Evolutionary conservation across 2,329 filamentous ascomycete species (phyloP), one percentile per base, ranked within the genome.

Genomic region (Aspergillus latus): DNA sequence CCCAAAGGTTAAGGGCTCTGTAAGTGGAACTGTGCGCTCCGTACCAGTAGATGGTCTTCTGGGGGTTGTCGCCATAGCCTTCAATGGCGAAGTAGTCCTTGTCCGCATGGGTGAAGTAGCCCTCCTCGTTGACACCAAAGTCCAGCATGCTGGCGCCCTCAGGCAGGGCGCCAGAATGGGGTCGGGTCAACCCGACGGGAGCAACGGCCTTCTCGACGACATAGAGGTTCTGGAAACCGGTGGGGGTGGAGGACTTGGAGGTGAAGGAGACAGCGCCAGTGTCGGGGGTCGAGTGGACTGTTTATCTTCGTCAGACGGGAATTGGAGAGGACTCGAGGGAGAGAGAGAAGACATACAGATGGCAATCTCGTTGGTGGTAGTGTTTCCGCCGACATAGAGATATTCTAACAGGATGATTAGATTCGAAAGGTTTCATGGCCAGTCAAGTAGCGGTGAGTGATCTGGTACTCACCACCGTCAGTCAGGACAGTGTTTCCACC

Each of bases 181-280:
- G 68, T 4, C 54, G 3, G 7, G 68, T 70, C 51, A 70, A 32
- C 9, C 54, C 58, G 9, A 68, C 52, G 39, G 65, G 62, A 11
- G 47, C 11, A 39, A 66, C 64, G 9, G 45, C 30, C 46, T 68
- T 44, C 42, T 67, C 62, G 15, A 69, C 48, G 28, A 69, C 54
- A 54, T 64, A 69, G 9, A 69, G 60, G 63, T 52, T 67, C 58
- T 69, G 67, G 60, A 63, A 69, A 49, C 59, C 67, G 5, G 66
- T 69, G 8, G 66, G 66, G 34, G 60, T 58, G 13, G 49, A 50
- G 45, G 56, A 8, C 57, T 65, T 49, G 30, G 64, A 59, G 37
- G 65, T 67, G 64, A 62, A 69, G 29, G 61, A 59, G 42, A 69
- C 58, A n/a, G 54, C 55, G 34, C 62, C 64, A 53, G 60, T 64